Evolutionary conservation across 148 eudicot species (phyloP).

Genomic region (Vaccinium corymbosum): DNA sequence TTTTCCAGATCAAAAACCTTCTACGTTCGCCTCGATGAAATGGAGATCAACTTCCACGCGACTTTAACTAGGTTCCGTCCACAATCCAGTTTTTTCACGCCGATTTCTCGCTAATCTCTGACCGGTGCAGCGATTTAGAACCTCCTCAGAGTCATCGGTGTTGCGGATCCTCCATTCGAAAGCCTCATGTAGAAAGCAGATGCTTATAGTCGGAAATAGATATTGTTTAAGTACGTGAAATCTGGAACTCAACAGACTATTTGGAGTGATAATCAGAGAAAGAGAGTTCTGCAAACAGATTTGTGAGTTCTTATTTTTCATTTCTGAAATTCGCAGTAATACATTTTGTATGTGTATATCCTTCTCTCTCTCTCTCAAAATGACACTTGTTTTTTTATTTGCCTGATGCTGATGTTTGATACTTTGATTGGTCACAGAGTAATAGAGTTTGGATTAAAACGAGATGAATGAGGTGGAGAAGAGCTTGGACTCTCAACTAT

Average conservation of each 20-base stretch:
- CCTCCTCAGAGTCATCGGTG: background rate
- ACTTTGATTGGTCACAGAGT: background rate
- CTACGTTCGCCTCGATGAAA: background rate
- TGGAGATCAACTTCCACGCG: background rate
- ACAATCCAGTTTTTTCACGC: background rate
- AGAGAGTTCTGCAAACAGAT: too few species aligned
- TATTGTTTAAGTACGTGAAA: background rate
- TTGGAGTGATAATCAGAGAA: background rate
- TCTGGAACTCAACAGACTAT: constrained; percentile 1
- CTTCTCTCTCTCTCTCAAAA: background rate
- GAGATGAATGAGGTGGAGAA: constrained; percentile 27
- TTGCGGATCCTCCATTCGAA: constrained; percentile 2
- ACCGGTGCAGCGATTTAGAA: background rate
- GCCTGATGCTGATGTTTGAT: background rate
- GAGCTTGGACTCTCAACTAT: constrained; percentile 44
- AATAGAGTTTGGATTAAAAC: too few species aligned
- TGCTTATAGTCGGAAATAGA: background rate
- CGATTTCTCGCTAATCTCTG: background rate
- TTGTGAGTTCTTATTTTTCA: background rate
- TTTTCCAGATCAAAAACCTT: background rate
- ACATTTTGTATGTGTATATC: background rate
- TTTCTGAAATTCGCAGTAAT: background rate
- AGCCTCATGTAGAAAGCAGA: background rate
- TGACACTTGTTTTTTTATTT: background rate
- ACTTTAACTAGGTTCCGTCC: background rate